A percentile compares a stretch with the other conserved stretches of the same genome.
phyloP scores from a whole-genome alignment of 1,284 basidiomycete genomes.

The Trichosporon faecale region DNA sequence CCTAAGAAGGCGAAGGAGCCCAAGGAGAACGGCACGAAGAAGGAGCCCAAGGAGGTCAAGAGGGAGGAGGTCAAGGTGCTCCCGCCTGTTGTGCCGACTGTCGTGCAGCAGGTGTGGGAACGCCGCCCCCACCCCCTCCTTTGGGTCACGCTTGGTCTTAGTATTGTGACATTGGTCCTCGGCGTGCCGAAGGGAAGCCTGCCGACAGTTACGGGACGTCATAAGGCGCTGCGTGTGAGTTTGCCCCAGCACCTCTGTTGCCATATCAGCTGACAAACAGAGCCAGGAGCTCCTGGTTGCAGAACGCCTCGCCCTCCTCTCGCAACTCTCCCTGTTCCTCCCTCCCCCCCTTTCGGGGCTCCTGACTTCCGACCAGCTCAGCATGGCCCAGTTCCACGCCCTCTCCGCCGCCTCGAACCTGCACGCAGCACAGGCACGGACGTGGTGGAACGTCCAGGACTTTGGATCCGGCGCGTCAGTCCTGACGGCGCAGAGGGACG shows the following conservation, averaged over 20 bases:
- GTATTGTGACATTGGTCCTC: slow-evolving; percentile 39
- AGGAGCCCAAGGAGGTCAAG: not conserved
- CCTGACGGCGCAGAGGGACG: slow-evolving; percentile 17
- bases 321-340: slow-evolving; percentile 41
- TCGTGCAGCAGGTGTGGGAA: not conserved
- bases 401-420: not conserved
- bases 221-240: slow-evolving; percentile 44
- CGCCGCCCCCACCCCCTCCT: slow-evolving; percentile 42
- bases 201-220: slow-evolving; percentile 46
- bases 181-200: slow-evolving; percentile 45
- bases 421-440: not conserved
- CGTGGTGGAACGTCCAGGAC: slow-evolving; percentile 46
- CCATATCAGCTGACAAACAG: slow-evolving; percentile 24
- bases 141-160: slow-evolving; percentile 40
- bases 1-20: not conserved
- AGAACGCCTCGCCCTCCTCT: slow-evolving; percentile 38
- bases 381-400: slow-evolving; percentile 20
- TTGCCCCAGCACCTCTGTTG: not conserved
- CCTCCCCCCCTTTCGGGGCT: slow-evolving; percentile 42
- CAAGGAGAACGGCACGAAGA: not conserved
- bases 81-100: not conserved
- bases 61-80: too few species aligned
- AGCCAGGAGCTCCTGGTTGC: slow-evolving; percentile 38
- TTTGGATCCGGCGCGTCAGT: slow-evolving; percentile 41
- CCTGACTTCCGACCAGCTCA: slow-evolving; percentile 23